These are phyloP conservation scores for Xylaria sp. DNA, from an alignment of 2,329 filamentous ascomycete species.

Conservation along the genomic window DNA sequence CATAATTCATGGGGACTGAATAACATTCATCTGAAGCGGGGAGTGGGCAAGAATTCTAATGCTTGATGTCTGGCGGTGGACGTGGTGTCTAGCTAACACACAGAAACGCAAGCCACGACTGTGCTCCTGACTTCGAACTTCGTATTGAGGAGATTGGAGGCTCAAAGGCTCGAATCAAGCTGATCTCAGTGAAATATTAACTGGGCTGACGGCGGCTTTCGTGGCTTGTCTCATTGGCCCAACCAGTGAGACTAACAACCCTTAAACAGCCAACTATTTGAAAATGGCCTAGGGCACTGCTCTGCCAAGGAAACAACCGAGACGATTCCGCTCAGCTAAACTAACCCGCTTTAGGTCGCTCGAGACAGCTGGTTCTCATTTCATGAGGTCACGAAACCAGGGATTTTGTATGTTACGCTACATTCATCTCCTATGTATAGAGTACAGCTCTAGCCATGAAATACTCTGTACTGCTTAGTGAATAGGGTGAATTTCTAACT, in stretches of 20 bases:
- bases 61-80: no score
- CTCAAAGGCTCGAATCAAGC: constrained; percentile 4
- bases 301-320: constrained; percentile 1
- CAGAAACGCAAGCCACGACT: not conserved
- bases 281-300: constrained; percentile 2
- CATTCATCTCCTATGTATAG: no score
- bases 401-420: not conserved
- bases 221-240: constrained; percentile 9
- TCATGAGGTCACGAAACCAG: not conserved
- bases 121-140: constrained; percentile 4
- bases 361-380: not conserved
- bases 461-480: no score
- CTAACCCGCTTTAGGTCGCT: not conserved
- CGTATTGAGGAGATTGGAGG: constrained; percentile 28
- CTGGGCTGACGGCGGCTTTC: constrained; percentile 10
- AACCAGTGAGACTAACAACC: not conserved
- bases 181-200: constrained; percentile 5
- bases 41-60: not conserved
- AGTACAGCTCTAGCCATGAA: not conserved
- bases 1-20: not conserved
- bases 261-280: constrained; percentile 18
- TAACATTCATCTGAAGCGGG: not conserved
- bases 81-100: not conserved
- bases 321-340: constrained; percentile 9
- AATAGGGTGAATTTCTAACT: not conserved